phyloP scores from a whole-genome alignment of 176 grass and related monocot species.

The Musa itinerans region DNA sequence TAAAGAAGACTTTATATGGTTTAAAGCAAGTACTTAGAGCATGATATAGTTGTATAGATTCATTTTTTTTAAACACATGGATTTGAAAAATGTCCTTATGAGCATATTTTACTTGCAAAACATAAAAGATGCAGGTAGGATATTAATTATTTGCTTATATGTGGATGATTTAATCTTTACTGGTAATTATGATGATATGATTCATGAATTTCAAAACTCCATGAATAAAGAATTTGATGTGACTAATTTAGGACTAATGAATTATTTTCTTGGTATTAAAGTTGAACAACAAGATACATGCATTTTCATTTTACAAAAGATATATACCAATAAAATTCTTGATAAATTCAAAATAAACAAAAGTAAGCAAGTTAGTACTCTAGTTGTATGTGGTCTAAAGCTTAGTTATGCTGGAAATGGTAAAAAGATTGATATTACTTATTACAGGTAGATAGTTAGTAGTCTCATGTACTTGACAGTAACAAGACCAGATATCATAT shows the following conservation, averaged over 20 bases:
- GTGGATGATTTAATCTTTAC: not conserved
- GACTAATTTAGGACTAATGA: too few relatives aligned
- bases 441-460: too few relatives aligned
- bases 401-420: not conserved
- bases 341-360: not conserved
- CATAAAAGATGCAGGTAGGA: not conserved
- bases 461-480: too few relatives aligned
- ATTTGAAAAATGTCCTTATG: not conserved
- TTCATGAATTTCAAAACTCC: not conserved
- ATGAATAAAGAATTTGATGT: too few relatives aligned
- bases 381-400: not conserved
- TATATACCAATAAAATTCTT: not conserved
- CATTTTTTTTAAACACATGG: not conserved
- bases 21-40: too few relatives aligned
- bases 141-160: not conserved
- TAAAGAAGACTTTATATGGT: too few relatives aligned
- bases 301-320: not conserved
- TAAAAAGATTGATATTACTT: not conserved
- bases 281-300: too few relatives aligned
- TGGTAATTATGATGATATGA: not conserved
- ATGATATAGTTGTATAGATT: too few relatives aligned
- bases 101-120: not conserved
- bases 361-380: not conserved
- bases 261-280: too few relatives aligned
- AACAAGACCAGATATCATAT: too few relatives aligned